Percentiles rank a stretch among this genome's conserved stretches.
Evolutionary conservation across 208 protist species (phyloP).

Genomic region (Hexamita inflata): DNA sequence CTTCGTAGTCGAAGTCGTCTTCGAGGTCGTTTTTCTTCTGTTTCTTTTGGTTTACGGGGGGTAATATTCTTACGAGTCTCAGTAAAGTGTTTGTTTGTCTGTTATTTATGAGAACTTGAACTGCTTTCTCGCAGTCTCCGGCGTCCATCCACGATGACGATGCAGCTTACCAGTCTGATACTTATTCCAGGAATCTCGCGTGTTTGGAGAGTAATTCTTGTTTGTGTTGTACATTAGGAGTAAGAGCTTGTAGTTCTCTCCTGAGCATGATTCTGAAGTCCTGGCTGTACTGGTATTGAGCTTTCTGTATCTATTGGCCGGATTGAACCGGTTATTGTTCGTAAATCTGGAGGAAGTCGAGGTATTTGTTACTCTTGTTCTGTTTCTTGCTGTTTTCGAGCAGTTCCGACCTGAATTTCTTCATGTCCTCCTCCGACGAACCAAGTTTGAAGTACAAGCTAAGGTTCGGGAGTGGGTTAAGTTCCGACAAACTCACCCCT

Average conservation of each 20-base stretch:
- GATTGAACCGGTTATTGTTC: not conserved
- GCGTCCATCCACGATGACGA: slow-evolving; percentile 10
- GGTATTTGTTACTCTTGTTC: not conserved
- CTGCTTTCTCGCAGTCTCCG: not conserved
- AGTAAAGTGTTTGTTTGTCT: slow-evolving; percentile 2
- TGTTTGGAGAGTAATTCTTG: not conserved
- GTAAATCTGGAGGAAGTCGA: not conserved
- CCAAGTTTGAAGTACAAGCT: not conserved
- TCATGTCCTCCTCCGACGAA: not conserved
- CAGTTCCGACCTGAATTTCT: not conserved
- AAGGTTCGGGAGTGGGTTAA: not conserved
- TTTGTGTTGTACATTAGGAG: not conserved
- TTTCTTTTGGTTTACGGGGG: not conserved
- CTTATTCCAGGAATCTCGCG: not conserved
- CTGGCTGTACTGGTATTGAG: not conserved
- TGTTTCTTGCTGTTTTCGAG: not conserved
- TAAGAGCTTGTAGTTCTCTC: not conserved
- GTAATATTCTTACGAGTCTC: not conserved
- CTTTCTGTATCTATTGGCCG: not conserved
- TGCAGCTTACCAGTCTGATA: slow-evolving; percentile 1
- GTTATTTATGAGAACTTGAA: slow-evolving; percentile 12
- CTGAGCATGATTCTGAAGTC: slow-evolving; percentile 19
- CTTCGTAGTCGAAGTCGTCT: not conserved
- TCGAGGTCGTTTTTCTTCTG: not conserved
- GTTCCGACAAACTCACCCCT: not conserved